Conservation (phyloP, 2,329 filamentous ascomycete genomes). For the Xylariaceae sp. region DNA sequence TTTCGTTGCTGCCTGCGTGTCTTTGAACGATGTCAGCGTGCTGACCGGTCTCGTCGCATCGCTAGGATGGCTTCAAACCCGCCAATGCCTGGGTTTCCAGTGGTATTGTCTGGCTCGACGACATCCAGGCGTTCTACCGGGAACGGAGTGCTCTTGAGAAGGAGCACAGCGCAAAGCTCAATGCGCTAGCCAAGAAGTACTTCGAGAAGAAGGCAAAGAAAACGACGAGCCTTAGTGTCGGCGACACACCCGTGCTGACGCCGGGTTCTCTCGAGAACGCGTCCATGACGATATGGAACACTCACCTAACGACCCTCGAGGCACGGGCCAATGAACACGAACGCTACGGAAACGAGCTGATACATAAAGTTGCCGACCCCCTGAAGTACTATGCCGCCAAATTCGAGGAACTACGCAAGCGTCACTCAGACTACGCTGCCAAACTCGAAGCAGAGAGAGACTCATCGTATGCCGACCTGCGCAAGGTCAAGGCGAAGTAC, state of each 20-base stretch:
- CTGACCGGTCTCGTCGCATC: constrained; percentile 6
- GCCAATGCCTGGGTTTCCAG: constrained; percentile 87
- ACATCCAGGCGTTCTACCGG: constrained; percentile 95
- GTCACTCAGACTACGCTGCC: constrained; percentile 79
- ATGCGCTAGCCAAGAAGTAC: constrained; percentile 86
- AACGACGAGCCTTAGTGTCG: constrained; percentile 80
- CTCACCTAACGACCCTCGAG: constrained; percentile 86
- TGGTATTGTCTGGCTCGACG: constrained; percentile 91
- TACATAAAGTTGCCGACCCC: constrained; percentile 79
- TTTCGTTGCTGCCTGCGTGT: neutral
- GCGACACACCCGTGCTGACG: constrained; percentile 86
- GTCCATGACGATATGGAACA: constrained; percentile 94
- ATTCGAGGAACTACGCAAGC: constrained; percentile 90
- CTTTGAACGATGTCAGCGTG: neutral
- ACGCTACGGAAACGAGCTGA: constrained; percentile 69
- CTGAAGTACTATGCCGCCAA: constrained; percentile 67
- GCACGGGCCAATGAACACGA: constrained; percentile 85
- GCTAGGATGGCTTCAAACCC: constrained; percentile 89
- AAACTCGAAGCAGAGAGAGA: constrained; percentile 91
- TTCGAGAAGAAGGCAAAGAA: constrained; percentile 95
- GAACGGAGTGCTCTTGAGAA: constrained; percentile 93
- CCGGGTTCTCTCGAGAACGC: constrained; percentile 94
- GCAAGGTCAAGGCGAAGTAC: constrained; percentile 90
- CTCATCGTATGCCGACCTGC: constrained; percentile 72
- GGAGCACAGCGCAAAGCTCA: constrained; percentile 88